Evolutionary conservation across 225 moss, liverwort and hornwort genomes (phyloP).

Genomic region (Neckera pumila): DNA sequence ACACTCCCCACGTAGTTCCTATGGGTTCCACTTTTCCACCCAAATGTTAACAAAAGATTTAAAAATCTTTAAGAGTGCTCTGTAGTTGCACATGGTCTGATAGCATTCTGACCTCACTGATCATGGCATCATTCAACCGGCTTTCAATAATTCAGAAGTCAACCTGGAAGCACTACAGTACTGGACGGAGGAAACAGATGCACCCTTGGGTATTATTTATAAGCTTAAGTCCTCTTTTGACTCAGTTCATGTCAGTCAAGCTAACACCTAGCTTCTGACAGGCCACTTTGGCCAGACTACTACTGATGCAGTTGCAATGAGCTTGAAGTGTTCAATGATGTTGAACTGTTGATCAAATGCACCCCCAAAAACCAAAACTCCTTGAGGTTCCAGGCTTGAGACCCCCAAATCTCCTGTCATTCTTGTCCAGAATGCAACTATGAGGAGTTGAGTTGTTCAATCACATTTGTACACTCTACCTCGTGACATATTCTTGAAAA

Average conservation of each 20-base stretch:
- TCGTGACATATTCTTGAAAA: neutral
- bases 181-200: neutral
- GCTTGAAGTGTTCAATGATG: neutral
- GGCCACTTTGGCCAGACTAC: neutral
- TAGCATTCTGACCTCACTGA: neutral
- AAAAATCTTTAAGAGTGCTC: neutral
- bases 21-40: neutral
- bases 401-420: neutral
- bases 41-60: neutral
- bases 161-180: neutral
- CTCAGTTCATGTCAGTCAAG: neutral
- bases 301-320: neutral
- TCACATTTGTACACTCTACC: neutral
- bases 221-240: neutral
- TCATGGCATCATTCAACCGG: neutral
- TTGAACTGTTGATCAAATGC: neutral
- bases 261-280: neutral
- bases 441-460: too few relatives aligned
- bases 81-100: neutral
- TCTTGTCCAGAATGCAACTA: neutral
- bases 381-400: neutral
- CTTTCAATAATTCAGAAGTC: neutral
- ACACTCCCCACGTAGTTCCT: neutral
- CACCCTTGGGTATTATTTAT: neutral
- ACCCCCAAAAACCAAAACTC: too few relatives aligned